phyloP scores from a whole-genome alignment of 1,284 basidiomycete species.

The Sphagnurus paluster region DNA sequence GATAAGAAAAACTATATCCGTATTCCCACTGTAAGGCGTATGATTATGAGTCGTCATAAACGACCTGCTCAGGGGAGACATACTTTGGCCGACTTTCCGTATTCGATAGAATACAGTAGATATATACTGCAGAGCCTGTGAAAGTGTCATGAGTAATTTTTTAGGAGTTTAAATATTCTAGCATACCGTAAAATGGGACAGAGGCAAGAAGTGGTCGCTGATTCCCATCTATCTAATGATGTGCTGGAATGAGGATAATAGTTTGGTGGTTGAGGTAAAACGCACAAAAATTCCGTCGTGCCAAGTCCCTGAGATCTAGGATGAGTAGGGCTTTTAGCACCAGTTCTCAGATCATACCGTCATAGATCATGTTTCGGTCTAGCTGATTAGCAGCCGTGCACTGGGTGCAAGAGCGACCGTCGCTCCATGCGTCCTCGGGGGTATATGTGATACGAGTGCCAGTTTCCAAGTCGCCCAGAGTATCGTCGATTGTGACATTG shows the following conservation, averaged over 20 bases:
- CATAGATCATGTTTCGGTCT: slow-evolving; percentile 14
- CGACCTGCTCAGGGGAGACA: slow-evolving; percentile 5
- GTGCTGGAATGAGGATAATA: too few species aligned
- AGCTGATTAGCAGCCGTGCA: slow-evolving; percentile 15
- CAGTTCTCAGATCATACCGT: slow-evolving; percentile 12
- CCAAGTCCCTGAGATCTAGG: slow-evolving; percentile 23
- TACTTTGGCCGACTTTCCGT: slow-evolving; percentile 11
- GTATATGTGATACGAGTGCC: slow-evolving; percentile 26
- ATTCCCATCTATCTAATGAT: not conserved
- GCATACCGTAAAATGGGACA: slow-evolving; percentile 27
- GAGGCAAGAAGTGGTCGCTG: slow-evolving; percentile 18
- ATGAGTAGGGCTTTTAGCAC: not conserved
- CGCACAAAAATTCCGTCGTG: slow-evolving; percentile 26
- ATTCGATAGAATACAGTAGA: slow-evolving; percentile 28
- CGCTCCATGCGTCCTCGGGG: slow-evolving; percentile 27
- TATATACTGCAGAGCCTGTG: slow-evolving; percentile 31
- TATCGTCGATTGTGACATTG: slow-evolving; percentile 34
- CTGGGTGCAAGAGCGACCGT: slow-evolving; percentile 16
- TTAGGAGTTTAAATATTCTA: too few species aligned
- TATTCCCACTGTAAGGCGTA: slow-evolving; percentile 11
- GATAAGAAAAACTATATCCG: slow-evolving; percentile 30
- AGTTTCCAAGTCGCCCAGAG: slow-evolving; percentile 24
- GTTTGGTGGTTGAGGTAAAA: slow-evolving; percentile 2
- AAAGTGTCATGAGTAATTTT: not conserved
- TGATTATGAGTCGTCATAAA: slow-evolving; percentile 2